Evolutionary conservation across 2,329 filamentous ascomycete species (phyloP), one percentile per base, ranked within the genome.

Genomic region (Diaporthe australafricana): DNA sequence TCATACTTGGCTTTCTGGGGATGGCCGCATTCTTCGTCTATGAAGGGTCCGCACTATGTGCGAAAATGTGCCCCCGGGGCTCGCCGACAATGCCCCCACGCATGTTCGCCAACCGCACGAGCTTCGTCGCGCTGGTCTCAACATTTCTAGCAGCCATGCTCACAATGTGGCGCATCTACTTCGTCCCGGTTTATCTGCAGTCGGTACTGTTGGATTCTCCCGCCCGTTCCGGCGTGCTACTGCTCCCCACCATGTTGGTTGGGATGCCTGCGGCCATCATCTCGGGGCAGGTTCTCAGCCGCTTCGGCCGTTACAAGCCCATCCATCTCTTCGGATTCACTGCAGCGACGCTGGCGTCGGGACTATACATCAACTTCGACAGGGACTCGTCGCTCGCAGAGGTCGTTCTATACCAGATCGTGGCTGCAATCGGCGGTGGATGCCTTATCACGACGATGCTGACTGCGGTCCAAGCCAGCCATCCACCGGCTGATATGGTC

Each of bases 141-240:
- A 82, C 80, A 1, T 83, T 85, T 67, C 65, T 86, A 2, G 78
- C 83, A 50, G 77, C 78, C 5, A 71, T 84, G 6, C 74, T 84
- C 12, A 72, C 78, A 1, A 80, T 79, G 60, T 84, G 82, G 79
- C 71, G 77, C 9, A 74, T 80, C 35, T 83, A 80, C 76, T 86
- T 85, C 74, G 70, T 86, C 1, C 83, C 38, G 3, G 75, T 87
- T 9, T 87, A 85, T 74, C 86, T 87, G 75, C 84, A 87, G 68
- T 80, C 78, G 0, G 82, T 87, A 0, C 76, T 77, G 2, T 60
- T 76, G 1, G 74, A 78, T 5, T 77, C 77, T 0, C 78, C 84
- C 0, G 72, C 73, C 0, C 72, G 77, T 1, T 75, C 81, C 0
- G 81, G 79, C 17, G 77, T 81, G 8, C 62, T 77, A 25, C 56